Percentiles rank a stretch among this genome's conserved stretches.
Evolutionary conservation across 2,329 filamentous ascomycete genomes (phyloP).

Genomic region (Fusarium sulawesiense): DNA sequence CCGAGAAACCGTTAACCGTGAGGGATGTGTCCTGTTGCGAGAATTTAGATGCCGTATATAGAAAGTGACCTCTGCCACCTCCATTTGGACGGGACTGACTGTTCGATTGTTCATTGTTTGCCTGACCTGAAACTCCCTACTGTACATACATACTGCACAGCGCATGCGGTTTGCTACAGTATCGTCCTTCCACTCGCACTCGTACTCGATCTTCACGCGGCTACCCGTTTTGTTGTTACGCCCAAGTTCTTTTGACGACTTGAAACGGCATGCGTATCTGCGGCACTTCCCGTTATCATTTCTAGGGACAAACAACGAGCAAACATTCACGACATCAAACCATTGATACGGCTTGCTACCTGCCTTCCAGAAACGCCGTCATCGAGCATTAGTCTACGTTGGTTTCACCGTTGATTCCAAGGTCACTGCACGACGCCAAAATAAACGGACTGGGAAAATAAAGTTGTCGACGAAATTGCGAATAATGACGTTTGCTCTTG

Average conservation of each 20-base stretch:
- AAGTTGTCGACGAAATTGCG: constrained; percentile 26
- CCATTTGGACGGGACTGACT: neutral
- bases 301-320: constrained; percentile 6
- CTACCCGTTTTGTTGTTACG: constrained; percentile 18
- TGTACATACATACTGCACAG: constrained; percentile 1
- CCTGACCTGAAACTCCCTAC: constrained; percentile 39
- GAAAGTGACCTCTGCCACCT: constrained; percentile 42
- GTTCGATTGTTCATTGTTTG: constrained; percentile 10
- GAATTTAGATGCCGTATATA: constrained; percentile 40
- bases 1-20: constrained; percentile 12
- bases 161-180: constrained; percentile 22
- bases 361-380: constrained; percentile 16
- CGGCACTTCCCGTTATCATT: constrained; percentile 20
- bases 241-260: constrained; percentile 7
- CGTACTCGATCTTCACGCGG: constrained; percentile 28
- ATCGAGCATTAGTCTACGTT: neutral
- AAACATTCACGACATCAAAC: neutral
- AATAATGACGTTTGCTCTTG: constrained; percentile 22
- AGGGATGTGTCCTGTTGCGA: constrained; percentile 18
- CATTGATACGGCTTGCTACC: neutral
- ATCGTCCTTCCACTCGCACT: constrained; percentile 18
- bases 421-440: neutral
- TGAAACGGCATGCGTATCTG: constrained; percentile 4
- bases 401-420: constrained; percentile 14
- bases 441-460: constrained; percentile 1